A percentile compares a stretch with the other conserved stretches of the same genome.
Evolutionary conservation across 139 green algal genomes (phyloP).

Genomic region (Coccomyxa sp.): DNA sequence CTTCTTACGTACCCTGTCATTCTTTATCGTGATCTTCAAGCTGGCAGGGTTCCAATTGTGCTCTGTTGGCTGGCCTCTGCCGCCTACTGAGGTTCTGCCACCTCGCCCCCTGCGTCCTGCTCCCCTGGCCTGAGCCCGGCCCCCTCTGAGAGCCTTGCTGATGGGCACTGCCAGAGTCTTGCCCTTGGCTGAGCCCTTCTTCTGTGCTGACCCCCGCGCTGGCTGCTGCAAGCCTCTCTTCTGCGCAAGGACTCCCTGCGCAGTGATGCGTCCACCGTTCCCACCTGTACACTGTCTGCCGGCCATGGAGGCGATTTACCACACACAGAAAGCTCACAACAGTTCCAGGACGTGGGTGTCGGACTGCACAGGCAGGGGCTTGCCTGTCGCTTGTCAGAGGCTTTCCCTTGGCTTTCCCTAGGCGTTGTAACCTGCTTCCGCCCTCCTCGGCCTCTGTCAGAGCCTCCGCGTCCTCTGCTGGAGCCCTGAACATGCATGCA

Average conservation of each 20-base stretch:
- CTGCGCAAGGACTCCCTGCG: neutral
- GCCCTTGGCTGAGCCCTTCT: neutral
- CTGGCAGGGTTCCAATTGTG: neutral
- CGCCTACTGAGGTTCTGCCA: too few species aligned
- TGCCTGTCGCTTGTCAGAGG: too few species aligned
- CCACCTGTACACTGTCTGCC: too few species aligned
- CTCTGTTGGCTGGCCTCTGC: neutral
- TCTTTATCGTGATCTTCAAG: neutral
- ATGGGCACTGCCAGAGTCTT: neutral
- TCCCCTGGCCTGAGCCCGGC: neutral
- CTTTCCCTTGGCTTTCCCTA: too few species aligned
- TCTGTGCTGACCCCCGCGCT: neutral
- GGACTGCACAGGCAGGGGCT: too few species aligned
- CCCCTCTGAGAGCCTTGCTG: neutral
- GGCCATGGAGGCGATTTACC: too few species aligned
- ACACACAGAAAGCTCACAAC: too few species aligned
- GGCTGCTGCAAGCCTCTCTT: neutral
- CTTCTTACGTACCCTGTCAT: neutral
- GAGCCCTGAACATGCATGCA: too few species aligned
- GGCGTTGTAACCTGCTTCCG: too few species aligned
- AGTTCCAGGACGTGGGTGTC: too few species aligned
- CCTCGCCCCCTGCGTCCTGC: neutral
- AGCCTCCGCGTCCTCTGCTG: too few species aligned
- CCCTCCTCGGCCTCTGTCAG: too few species aligned
- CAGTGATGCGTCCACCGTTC: neutral